Percentiles rank a stretch among this genome's conserved stretches.
Evolutionary conservation across 2,329 filamentous ascomycete genomes (phyloP).

Genomic region (Grosmannia clavigera): DNA sequence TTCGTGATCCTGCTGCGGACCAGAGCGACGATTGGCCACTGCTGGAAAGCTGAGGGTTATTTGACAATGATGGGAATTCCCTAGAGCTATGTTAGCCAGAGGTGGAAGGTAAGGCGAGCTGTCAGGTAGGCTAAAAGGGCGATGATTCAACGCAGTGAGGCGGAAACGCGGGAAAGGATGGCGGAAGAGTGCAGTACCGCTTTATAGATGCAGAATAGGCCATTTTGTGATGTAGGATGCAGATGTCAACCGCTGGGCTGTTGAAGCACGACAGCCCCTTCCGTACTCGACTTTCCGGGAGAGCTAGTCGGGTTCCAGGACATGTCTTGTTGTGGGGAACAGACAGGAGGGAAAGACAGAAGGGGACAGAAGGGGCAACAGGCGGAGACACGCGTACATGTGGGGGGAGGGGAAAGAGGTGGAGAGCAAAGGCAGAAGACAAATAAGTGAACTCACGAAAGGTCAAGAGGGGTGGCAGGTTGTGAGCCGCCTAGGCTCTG

Average conservation of each 20-base stretch:
- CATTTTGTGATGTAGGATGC: neutral
- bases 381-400: no score
- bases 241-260: no score
- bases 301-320: no score
- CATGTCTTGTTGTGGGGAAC: no score
- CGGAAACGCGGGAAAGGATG: neutral
- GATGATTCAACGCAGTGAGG: neutral
- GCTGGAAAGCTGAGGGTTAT: conserved; percentile 41
- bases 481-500: conserved; percentile 53
- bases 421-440: neutral
- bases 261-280: no score
- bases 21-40: conserved; percentile 40
- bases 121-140: neutral
- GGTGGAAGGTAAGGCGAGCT: neutral
- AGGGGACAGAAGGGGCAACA: neutral
- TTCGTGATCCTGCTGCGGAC: conserved; percentile 37
- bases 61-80: conserved; percentile 54
- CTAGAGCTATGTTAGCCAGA: conserved; percentile 25
- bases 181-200: neutral
- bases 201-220: neutral
- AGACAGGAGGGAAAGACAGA: neutral
- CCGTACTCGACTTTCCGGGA: no score
- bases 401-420: neutral
- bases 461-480: conserved; percentile 47
- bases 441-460: conserved; percentile 42